Evolutionary conservation across 2,329 filamentous ascomycete species (phyloP), one percentile per base, ranked within the genome.

Genomic region (Colletotrichum agaves): DNA sequence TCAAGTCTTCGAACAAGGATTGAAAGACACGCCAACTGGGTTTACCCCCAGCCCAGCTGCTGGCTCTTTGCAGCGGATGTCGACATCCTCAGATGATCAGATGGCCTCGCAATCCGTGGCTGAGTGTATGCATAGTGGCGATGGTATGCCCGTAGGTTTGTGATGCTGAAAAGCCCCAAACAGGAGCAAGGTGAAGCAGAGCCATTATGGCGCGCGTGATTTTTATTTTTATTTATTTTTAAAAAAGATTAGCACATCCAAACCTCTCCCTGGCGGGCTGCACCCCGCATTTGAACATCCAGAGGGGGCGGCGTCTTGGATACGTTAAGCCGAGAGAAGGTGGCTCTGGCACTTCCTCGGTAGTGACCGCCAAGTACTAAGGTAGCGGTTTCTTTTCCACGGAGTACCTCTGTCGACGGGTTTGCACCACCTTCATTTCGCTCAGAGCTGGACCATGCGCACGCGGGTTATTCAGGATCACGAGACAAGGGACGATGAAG

Each of bases 231-330:
- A n/a, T n/a, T n/a, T n/a, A n/a, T n/a, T n/a, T n/a, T n/a, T n/a
- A 19, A 31, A 31, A 10, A 44, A 19, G 27, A 27, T 33, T 17
- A 4, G 6, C 33, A 58, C 31, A 43, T 58, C 60, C 21, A 58
- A 47, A 15, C 35, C 35, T 27, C 39, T 2, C 39, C 5, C 27
- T 63, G 27, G 60, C 52, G 27, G 27, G 21, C 60, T 67, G 64
- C 46, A 67, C 60, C 60, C 64, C 64, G 46, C 60, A 52, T 67
- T 67, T 67, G 63, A 27, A 23, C 7, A 15, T 1, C 6, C 52
- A 59, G 39, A 60, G 47, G 44, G 8, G 27, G 27, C 6, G 27
- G 44, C n/a, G 31, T 37, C 21, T 47, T 5, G 31, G 37, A 50
- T 21, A n/a, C 12, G 11, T 52, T 27, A 10, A 61, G 56, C 27